Evolutionary conservation across 345 rosid genomes (phyloP).

Genomic region (Raphanus raphanistrum): DNA sequence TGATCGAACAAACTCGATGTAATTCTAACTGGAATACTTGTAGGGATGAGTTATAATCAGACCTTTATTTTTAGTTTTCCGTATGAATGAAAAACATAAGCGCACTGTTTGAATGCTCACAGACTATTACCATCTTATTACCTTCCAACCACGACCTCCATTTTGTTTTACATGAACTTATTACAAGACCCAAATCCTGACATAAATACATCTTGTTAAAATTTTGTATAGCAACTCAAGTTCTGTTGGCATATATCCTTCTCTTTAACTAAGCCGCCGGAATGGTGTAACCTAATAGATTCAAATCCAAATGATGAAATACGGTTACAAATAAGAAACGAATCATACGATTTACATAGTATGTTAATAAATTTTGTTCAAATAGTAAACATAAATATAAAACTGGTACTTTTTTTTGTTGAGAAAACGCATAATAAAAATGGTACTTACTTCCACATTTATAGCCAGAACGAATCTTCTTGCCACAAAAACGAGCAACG

Average conservation of each 20-base stretch:
- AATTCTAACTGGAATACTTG: background rate
- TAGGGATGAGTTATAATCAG: background rate
- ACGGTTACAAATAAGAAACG: background rate
- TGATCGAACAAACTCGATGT: background rate
- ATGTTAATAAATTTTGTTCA: background rate
- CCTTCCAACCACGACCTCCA: background rate
- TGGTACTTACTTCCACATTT: background rate
- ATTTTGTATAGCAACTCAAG: background rate
- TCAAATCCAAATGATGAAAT: background rate
- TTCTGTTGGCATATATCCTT: background rate
- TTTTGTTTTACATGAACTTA: background rate
- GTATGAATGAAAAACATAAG: background rate
- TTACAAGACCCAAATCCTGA: background rate
- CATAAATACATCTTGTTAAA: background rate
- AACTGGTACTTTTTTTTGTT: background rate
- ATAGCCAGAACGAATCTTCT: background rate
- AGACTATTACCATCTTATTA: background rate
- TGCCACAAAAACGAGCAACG: background rate
- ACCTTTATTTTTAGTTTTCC: background rate
- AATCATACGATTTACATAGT: background rate
- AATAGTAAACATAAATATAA: background rate
- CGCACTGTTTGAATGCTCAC: background rate
- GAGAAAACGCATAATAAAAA: no score
- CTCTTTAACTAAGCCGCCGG: background rate
- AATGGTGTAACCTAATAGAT: background rate